phyloP scores from a whole-genome alignment of 768 basidiomycete genomes.

The Suillus bovinus region DNA sequence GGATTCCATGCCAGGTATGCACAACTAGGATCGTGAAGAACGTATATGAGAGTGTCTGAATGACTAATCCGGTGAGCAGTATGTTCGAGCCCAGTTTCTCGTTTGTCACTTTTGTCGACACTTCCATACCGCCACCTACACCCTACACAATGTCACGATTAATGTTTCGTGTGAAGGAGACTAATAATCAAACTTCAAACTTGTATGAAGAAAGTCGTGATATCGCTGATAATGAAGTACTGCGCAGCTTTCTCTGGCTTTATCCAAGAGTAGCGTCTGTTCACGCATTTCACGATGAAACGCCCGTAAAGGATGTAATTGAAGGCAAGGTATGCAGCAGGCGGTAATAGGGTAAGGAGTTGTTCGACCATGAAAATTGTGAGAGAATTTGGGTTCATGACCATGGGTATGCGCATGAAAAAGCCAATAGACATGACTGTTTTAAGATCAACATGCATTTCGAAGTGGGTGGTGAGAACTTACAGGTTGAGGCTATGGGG shows the following conservation, averaged over 20 bases:
- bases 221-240: constrained; percentile 30
- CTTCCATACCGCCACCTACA: constrained; percentile 24
- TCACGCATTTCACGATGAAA: constrained; percentile 21
- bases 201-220: constrained; percentile 30
- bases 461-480: not conserved
- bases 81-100: constrained; percentile 16
- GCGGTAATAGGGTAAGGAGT: constrained; percentile 28
- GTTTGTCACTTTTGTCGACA: constrained; percentile 10
- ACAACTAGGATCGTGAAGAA: constrained; percentile 20
- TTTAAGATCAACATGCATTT: not conserved
- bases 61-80: constrained; percentile 25
- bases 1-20: constrained; percentile 16
- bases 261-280: constrained; percentile 22
- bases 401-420: constrained; percentile 20
- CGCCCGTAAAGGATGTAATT: constrained; percentile 35
- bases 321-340: constrained; percentile 33
- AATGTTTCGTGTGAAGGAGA: not conserved
- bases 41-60: constrained; percentile 28
- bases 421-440: constrained; percentile 25
- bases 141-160: constrained; percentile 15
- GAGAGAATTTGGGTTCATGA: constrained; percentile 21
- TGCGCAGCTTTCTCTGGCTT: constrained; percentile 25
- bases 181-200: constrained; percentile 11
- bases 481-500: constrained; percentile 30
- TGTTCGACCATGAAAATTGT: constrained; percentile 18